Base-by-base conservation (phyloP, 2,329 filamentous ascomycete genomes). In the Hypocreales sp. region DNA sequence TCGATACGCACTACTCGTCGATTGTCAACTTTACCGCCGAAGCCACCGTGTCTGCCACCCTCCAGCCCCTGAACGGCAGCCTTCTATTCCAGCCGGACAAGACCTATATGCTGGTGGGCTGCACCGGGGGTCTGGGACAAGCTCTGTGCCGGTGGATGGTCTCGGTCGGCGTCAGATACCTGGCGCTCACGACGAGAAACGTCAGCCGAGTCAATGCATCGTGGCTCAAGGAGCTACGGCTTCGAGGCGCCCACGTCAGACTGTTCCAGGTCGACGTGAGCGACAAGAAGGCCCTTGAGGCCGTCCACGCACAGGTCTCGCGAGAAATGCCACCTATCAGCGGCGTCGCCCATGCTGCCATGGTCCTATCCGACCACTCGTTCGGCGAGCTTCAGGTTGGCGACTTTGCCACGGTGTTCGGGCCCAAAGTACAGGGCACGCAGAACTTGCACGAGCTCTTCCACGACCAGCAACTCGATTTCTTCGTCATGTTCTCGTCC, bases 291-390 rank as follows among this genome's bases (percentile, higher is more conserved):
- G 20, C 27, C 4, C 9, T 38, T 4, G 7, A 8, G 7, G 9
- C 8, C 1, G 31, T 38, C 15, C 25, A 38, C 13, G 24, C 30
- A 4, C 16, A 29, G 0, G 40, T 52, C 5, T 24, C n/a, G 3
- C 19, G 15, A 7, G 38, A 35, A 1, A 37, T 47, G 31, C 51
- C 51, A 0, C 44, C 46, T 0, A 49, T 64, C 16, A 47, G 36
- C 0, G 61, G 61, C 11, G 53, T 62, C 1, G 46, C 44, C 1
- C 47, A 62, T 20, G 60, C 47, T 1, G 58, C 60, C 6, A 55
- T 62, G 53, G 49, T 64, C 3, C 42, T 65, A 0, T 30, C 40
- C 3, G 58, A 64, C 30, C 31, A 13, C 17, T 29, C 41, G 2
- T 44, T 58, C 23, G 25, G 21, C 3, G 40, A 45, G 15, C 47